Conservation (phyloP, 768 basidiomycete species). For the Xerocomellus chrysenteron region DNA sequence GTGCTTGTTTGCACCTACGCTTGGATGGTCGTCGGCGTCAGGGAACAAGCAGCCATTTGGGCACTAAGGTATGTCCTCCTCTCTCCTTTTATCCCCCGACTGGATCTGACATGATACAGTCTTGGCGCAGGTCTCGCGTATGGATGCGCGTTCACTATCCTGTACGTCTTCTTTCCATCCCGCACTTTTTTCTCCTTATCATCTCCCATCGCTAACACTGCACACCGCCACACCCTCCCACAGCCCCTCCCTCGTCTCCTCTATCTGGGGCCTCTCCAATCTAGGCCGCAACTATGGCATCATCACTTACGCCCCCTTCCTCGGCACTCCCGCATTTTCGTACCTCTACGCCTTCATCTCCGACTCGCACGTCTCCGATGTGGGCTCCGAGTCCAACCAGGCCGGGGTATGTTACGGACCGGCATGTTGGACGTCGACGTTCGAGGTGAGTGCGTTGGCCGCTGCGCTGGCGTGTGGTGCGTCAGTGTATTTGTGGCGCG, state of each 20-base stretch:
- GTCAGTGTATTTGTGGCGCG: constrained; percentile 55
- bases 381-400: constrained; percentile 15
- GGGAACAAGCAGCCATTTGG: constrained; percentile 59
- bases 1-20: constrained; percentile 51
- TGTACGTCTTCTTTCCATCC: constrained; percentile 46
- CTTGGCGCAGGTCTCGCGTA: constrained; percentile 68
- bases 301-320: constrained; percentile 71
- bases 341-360: constrained; percentile 76
- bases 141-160: constrained; percentile 65
- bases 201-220: neutral
- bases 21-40: constrained; percentile 53
- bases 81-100: neutral
- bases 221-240: neutral
- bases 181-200: neutral
- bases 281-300: constrained; percentile 77
- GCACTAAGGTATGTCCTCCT: constrained; percentile 52
- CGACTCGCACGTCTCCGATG: constrained; percentile 43
- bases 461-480: constrained; percentile 45
- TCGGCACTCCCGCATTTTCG: constrained; percentile 74
- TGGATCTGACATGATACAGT: constrained; percentile 34
- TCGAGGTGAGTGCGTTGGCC: constrained; percentile 47
- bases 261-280: constrained; percentile 70
- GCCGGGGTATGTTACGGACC: constrained; percentile 51
- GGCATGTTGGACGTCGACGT: constrained; percentile 67
- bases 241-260: constrained; percentile 62